Conservation (phyloP, 2,329 filamentous ascomycete genomes). For the Colletotrichum karsti region DNA sequence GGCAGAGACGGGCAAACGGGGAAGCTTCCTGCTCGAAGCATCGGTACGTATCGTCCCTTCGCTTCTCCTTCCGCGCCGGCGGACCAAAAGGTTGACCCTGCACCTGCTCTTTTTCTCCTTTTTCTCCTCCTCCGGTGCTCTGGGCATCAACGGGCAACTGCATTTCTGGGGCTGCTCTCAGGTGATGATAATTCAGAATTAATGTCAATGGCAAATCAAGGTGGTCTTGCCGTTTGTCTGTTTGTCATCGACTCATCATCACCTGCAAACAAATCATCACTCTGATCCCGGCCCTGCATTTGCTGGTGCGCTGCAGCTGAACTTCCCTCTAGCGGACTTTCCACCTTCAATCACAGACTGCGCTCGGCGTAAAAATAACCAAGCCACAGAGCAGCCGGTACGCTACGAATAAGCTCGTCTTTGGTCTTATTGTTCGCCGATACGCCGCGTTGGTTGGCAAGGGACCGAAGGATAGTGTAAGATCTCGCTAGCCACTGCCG, state of each 20-base stretch:
- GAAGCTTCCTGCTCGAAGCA: not conserved
- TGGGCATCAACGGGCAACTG: not conserved
- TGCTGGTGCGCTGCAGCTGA: not conserved
- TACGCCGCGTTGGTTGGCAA: not conserved
- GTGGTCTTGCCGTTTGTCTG: not conserved
- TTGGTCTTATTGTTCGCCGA: not conserved
- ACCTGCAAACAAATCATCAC: not conserved
- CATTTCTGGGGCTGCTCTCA: not conserved
- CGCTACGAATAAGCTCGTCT: conserved; percentile 6
- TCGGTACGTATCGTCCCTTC: not conserved
- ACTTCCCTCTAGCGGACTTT: not conserved
- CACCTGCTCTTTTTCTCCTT: not conserved
- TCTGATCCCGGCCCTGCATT: not conserved
- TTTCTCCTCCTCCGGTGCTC: not conserved
- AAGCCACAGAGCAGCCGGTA: conserved; percentile 16
- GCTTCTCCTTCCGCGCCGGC: not conserved
- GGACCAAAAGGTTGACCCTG: not conserved
- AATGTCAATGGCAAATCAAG: not conserved
- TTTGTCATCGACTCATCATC: not conserved
- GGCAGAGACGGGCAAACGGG: not conserved
- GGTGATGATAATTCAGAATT: not conserved
- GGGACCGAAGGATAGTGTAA: not conserved
- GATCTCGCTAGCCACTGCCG: not conserved
- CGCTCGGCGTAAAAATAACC: conserved; percentile 1
- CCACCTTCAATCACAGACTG: not conserved